phyloP scores from a whole-genome alignment of 305 asterid species.

The Fraxinus paxiana region DNA sequence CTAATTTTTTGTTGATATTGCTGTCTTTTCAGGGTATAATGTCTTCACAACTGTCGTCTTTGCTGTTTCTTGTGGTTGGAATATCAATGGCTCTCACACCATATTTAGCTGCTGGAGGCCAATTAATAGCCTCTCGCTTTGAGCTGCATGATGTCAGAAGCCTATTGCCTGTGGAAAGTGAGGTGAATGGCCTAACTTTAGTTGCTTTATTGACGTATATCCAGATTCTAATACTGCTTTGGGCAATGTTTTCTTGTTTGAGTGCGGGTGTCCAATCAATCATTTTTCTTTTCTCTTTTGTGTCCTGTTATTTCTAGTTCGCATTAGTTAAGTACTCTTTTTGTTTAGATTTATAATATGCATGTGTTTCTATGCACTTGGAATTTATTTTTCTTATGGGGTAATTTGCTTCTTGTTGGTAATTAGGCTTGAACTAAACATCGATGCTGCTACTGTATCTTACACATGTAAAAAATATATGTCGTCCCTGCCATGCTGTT shows the following conservation, averaged over 20 bases:
- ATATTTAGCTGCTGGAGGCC: slow-evolving; percentile 99
- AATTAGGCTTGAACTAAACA: not conserved
- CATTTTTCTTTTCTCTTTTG: slow-evolving; percentile 6
- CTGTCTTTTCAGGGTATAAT: slow-evolving; percentile 74
- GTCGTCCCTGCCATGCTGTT: not conserved
- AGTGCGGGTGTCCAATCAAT: slow-evolving; percentile 7
- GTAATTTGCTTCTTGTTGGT: slow-evolving; percentile 9
- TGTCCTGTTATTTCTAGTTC: not conserved
- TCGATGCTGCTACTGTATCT: slow-evolving; percentile 13
- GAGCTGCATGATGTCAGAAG: slow-evolving; percentile 97
- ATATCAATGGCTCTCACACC: slow-evolving; percentile 98
- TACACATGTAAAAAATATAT: not conserved
- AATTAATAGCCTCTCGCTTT: slow-evolving; percentile 91
- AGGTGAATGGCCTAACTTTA: slow-evolving; percentile 50
- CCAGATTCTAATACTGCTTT: slow-evolving; percentile 14
- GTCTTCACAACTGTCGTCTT: slow-evolving; percentile 84
- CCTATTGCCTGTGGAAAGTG: slow-evolving; percentile 93
- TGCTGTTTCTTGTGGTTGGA: slow-evolving; percentile 96
- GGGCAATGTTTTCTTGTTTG: not conserved
- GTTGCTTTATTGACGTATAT: slow-evolving; percentile 15
- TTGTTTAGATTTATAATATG: not conserved
- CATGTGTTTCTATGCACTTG: slow-evolving; percentile 5
- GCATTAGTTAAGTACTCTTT: not conserved
- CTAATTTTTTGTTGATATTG: not conserved
- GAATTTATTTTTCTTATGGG: slow-evolving; percentile 1